phyloP scores from a whole-genome alignment of 73 alveolate species.

The Tetrahymena thermophila region DNA sequence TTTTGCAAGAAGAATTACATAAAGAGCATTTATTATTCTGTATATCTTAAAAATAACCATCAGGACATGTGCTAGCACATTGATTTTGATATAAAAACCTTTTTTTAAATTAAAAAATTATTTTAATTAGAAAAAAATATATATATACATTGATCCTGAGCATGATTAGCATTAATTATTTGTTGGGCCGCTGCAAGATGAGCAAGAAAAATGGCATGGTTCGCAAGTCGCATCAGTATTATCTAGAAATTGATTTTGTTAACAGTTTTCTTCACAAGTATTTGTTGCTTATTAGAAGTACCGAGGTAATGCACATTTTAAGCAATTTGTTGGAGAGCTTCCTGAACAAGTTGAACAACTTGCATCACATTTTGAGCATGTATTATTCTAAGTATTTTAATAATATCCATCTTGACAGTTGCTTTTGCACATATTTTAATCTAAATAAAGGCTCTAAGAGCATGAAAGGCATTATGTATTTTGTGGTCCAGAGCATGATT shows the following conservation, averaged over 20 bases:
- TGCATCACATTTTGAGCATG: not conserved
- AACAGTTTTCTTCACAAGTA: not conserved
- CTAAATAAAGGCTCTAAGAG: not conserved
- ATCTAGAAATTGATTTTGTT: not conserved
- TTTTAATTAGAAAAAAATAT: too few relatives aligned
- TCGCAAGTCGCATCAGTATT: not conserved
- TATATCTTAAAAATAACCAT: not conserved
- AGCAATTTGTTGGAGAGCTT: not conserved
- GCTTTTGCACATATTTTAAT: not conserved
- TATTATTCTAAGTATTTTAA: not conserved
- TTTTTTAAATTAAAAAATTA: not conserved
- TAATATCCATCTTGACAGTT: not conserved
- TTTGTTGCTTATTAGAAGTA: not conserved
- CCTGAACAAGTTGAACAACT: not conserved
- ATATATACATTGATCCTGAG: not conserved
- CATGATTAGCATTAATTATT: not conserved
- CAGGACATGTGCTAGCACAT: not conserved
- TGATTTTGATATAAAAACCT: not conserved
- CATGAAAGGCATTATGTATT: not conserved
- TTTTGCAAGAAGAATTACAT: not conserved
- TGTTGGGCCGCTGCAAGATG: not conserved
- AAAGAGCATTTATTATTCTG: not conserved
- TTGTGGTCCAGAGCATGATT: not conserved
- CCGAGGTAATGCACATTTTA: not conserved
- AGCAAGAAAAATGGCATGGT: not conserved